These are phyloP conservation scores for Rhizopogon sp. DNA, from an alignment of 768 basidiomycete species.

Conservation along the genomic window DNA sequence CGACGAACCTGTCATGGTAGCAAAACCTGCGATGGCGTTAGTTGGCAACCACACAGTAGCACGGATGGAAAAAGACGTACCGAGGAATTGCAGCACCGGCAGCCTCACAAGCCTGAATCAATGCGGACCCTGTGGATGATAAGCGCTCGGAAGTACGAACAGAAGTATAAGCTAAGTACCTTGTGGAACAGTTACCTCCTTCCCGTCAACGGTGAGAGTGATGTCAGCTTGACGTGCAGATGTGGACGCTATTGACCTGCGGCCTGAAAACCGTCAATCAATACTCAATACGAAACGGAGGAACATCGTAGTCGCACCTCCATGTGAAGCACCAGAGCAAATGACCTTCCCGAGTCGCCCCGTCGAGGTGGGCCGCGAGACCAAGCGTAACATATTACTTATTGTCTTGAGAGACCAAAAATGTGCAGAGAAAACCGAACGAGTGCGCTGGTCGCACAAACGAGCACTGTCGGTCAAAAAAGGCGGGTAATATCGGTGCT, in stretches of 20 bases:
- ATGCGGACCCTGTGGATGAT: constrained; percentile 64
- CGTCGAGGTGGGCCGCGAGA: constrained; percentile 61
- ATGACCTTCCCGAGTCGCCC: constrained; percentile 66
- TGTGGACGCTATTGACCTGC: constrained; percentile 61
- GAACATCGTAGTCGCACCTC: constrained; percentile 18
- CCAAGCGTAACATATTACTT: constrained; percentile 60
- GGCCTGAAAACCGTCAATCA: constrained; percentile 34
- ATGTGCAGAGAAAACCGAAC: constrained; percentile 19
- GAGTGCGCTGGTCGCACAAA: constrained; percentile 5
- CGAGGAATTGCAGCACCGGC: constrained; percentile 79
- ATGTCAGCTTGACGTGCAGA: constrained; percentile 70
- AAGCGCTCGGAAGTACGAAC: constrained; percentile 5
- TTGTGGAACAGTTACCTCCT: constrained; percentile 95
- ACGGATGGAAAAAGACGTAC: constrained; percentile 31
- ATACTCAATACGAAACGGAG: background rate
- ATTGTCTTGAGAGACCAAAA: constrained; percentile 14
- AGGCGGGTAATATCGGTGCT: constrained; percentile 24
- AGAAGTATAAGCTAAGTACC: constrained; percentile 42
- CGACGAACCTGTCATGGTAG: constrained; percentile 73
- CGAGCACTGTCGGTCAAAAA: constrained; percentile 12
- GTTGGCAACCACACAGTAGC: constrained; percentile 3
- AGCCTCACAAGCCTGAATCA: constrained; percentile 94
- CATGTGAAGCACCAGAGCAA: constrained; percentile 33
- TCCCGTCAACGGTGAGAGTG: constrained; percentile 93
- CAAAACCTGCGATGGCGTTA: constrained; percentile 52